Base-by-base conservation (phyloP, 139 green algal genomes). In the Haematococcus sp. region DNA sequence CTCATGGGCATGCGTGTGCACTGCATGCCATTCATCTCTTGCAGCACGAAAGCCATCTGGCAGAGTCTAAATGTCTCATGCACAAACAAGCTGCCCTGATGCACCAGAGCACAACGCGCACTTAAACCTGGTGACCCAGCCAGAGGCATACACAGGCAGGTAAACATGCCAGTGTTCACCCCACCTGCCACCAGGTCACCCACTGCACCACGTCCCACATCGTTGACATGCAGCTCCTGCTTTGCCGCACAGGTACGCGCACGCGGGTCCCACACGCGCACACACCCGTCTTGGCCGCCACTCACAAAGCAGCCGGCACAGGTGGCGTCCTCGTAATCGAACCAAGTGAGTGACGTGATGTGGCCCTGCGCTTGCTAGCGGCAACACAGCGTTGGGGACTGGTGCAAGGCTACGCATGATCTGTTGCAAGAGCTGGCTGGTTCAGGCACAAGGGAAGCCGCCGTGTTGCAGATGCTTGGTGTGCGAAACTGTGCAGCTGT, bases 321-420 rank as follows among this genome's bases (percentile, higher is more conserved):
- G 22, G 9, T 49, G 1, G 25, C 31, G 16, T 35, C 44, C 1
- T 9, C 54, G 27, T 46, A 35, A 13, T 52, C 33, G 11, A 22
- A 69, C 84, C 84, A 91, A 1, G 72, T 65, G 35, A 95, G 74
- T 7, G 88, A 75, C 34, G 90, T 95, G 34, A 93, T 72, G 69
- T 93, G 89, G 0, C 90, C 90, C 25, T 76, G 86, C 4, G 7
- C n/a, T n/a, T n/a, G n/a, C n/a, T n/a, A n/a, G n/a, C n/a, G n/a
- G n/a, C n/a, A n/a, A n/a, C n/a, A n/a, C n/a, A n/a, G n/a, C n/a
- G n/a, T n/a, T n/a, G n/a, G n/a, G n/a, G n/a, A n/a, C n/a, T n/a
- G n/a, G n/a, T n/a, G n/a, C n/a, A n/a, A n/a, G n/a, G n/a, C n/a
- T n/a, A n/a, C n/a, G n/a, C n/a, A n/a, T n/a, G n/a, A n/a, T n/a